phyloP scores from a whole-genome alignment of 176 grass and related monocot species.

The Tuctoria greenei region DNA sequence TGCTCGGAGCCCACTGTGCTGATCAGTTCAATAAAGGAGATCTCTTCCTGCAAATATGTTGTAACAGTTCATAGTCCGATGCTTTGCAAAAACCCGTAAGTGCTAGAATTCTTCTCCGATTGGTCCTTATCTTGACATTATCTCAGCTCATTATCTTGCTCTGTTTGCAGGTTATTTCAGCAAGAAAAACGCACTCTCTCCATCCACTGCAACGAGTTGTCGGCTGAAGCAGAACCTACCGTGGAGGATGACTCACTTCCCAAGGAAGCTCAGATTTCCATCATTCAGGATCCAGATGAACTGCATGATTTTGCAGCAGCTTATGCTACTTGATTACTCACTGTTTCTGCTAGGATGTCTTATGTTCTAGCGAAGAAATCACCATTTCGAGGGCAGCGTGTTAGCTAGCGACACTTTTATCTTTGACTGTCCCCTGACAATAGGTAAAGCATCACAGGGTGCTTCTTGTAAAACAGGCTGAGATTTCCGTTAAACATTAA shows the following conservation, averaged over 20 bases:
- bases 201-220: slow-evolving; percentile 74
- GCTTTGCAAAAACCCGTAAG: slow-evolving; percentile 98
- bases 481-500: not conserved
- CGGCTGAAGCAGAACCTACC: slow-evolving; percentile 25
- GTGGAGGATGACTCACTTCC: slow-evolving; percentile 44
- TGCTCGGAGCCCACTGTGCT: slow-evolving; percentile 64
- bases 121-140: not conserved
- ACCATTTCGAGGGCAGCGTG: not conserved
- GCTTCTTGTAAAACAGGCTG: slow-evolving; percentile 9
- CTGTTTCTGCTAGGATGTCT: not conserved
- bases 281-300: slow-evolving; percentile 48
- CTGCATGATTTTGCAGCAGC: slow-evolving; percentile 43
- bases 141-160: slow-evolving; percentile 10
- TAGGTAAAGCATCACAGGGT: not conserved
- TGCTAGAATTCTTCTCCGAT: not conserved
- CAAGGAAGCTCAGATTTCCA: slow-evolving; percentile 48
- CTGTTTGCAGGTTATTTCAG: slow-evolving; percentile 63
- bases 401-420: not conserved
- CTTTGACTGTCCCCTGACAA: not conserved
- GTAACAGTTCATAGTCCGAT: slow-evolving; percentile 69
- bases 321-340: slow-evolving; percentile 41
- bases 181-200: slow-evolving; percentile 71
- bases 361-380: not conserved
- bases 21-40: slow-evolving; percentile 92
- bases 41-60: slow-evolving; percentile 92